Conservation (phyloP, 2,329 filamentous ascomycete species). For the Elsinoe australis region DNA sequence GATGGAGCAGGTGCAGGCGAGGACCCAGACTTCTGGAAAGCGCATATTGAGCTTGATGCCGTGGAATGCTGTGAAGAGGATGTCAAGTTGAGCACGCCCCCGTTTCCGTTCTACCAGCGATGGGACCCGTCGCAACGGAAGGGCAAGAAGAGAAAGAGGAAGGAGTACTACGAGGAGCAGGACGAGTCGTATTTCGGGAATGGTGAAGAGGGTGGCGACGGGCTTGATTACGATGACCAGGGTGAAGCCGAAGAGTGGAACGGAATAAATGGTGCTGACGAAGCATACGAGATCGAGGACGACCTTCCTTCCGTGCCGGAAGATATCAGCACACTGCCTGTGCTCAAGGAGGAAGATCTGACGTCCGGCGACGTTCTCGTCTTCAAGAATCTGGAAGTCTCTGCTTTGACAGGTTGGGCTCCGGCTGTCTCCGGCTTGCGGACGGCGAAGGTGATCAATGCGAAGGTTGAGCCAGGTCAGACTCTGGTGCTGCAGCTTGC, state of each 20-base stretch:
- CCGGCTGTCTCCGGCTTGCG: constrained; percentile 55
- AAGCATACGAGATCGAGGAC: constrained; percentile 36
- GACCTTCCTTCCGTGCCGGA: constrained; percentile 58
- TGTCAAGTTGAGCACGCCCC: constrained; percentile 63
- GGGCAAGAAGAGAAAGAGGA: constrained; percentile 36
- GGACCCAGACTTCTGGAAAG: constrained; percentile 60
- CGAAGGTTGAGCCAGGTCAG: constrained; percentile 19
- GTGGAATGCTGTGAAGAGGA: constrained; percentile 75
- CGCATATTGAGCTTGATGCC: constrained; percentile 65
- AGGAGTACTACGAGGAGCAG: constrained; percentile 34
- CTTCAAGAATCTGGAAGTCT: constrained; percentile 58
- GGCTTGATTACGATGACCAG: constrained; percentile 40
- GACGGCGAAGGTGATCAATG: constrained; percentile 56
- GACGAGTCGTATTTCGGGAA: constrained; percentile 28
- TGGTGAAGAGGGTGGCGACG: constrained; percentile 26
- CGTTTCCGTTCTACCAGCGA: constrained; percentile 76
- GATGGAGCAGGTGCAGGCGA: constrained; percentile 34
- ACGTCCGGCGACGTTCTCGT: constrained; percentile 57
- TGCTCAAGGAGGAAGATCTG: constrained; percentile 43
- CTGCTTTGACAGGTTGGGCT: constrained; percentile 57
- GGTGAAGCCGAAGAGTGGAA: constrained; percentile 22
- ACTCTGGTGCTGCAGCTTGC: constrained; percentile 58
- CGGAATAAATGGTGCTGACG: constrained; percentile 23
- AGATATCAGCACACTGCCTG: constrained; percentile 49
- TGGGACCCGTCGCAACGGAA: constrained; percentile 70